Evolutionary conservation across 2,329 filamentous ascomycete genomes (phyloP), one percentile per base, ranked within the genome.

Genomic region (Lasiodiplodia sp.): DNA sequence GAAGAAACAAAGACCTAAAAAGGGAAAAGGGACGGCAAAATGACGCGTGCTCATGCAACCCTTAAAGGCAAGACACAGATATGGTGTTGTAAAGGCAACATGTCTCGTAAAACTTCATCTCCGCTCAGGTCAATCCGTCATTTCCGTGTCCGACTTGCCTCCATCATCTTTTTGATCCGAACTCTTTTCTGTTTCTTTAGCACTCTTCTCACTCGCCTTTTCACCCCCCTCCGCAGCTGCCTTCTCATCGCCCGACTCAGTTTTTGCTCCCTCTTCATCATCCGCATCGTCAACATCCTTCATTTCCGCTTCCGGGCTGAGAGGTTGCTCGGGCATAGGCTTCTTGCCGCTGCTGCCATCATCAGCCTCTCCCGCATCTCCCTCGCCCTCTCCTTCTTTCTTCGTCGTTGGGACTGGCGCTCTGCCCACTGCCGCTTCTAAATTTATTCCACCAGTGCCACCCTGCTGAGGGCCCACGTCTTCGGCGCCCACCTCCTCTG

Each of bases 401-500:
- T 58, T 71, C 31, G 58, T 65, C 3, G 51, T 60, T 12, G 38
- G 47, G 8, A 79, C 62, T 63, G 77, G 77, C 38, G 77, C 75
- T 51, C 78, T 73, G 21, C 79, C 79, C 5, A 80, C 72, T 0
- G 78, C 79, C 6, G 75, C 79, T 65, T 79, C 79, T 56, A 79
- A 75, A 58, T 80, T 71, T 34, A 80, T 70, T 14, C 56, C 53
- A 5, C 65, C 69, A 5, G 40, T 16, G 7, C 56, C 67, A 80
- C 82, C 65, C 72, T 81, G 79, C 92, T 85, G 94, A 11, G 92
- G 90, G 0, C 96, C 96, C 72, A 93, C 91, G 77, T 99, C 96
- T 73, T 92, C 90, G 69, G 94, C 89, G 4, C 94, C 95, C 63
- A 98, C 91, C 73, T 93, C 87, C 37, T 93, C 89, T 0, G 96